These are phyloP conservation scores for Ascochyta pisi DNA, from an alignment of 2,329 filamentous ascomycete species.

Conservation along the genomic window DNA sequence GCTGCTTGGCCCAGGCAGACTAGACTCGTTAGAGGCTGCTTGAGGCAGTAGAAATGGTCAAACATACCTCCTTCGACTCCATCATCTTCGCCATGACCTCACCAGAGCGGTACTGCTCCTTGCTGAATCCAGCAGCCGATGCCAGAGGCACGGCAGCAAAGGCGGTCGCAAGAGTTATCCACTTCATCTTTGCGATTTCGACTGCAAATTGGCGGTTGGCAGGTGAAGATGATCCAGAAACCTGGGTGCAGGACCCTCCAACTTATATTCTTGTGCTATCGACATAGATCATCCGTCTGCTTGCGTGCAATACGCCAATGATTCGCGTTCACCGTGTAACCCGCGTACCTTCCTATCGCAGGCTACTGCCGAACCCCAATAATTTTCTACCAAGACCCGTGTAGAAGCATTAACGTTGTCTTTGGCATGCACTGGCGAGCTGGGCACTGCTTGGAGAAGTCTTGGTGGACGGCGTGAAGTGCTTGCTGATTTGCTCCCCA, in stretches of 20 bases:
- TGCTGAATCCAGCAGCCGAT: conserved; percentile 36
- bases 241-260: conserved; percentile 16
- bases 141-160: conserved; percentile 41
- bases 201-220: conserved; percentile 30
- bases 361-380: conserved; percentile 37
- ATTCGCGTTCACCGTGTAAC: conserved; percentile 16
- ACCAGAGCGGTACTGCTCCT: conserved; percentile 43
- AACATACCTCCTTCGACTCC: conserved; percentile 39
- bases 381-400: conserved; percentile 33
- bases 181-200: conserved; percentile 42
- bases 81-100: conserved; percentile 47
- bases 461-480: conserved; percentile 21
- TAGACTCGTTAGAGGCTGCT: conserved; percentile 24
- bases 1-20: conserved; percentile 42
- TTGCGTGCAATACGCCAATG: conserved; percentile 26
- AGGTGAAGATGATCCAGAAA: conserved; percentile 28
- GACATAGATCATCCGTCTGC: conserved; percentile 8
- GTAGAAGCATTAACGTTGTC: conserved; percentile 27
- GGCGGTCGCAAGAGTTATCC: conserved; percentile 37
- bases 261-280: conserved; percentile 23
- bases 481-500: conserved; percentile 22
- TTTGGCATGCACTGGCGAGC: conserved; percentile 23
- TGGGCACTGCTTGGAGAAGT: conserved; percentile 28
- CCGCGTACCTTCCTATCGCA: conserved; percentile 46
- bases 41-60: not conserved